Evolutionary conservation across 2,329 filamentous ascomycete genomes (phyloP), one percentile per base, ranked within the genome.

Genomic region (Truncatella angustata): DNA sequence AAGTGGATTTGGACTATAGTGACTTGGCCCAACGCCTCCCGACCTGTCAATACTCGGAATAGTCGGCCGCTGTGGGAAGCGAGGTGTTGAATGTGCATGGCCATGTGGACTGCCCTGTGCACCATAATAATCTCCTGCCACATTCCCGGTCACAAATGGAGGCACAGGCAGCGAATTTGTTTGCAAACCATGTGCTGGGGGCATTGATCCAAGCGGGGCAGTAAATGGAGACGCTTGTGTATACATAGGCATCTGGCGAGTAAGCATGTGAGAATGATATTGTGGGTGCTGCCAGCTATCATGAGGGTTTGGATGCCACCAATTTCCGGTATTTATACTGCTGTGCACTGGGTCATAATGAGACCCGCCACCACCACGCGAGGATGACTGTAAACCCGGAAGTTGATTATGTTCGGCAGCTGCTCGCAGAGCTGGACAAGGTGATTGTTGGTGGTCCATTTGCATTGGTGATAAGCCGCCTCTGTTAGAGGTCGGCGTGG

Each of bases 391-490:
- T n/a, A 57, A 34, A 4, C 55, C 50, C 4, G 57, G 53, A 24
- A 59, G 58, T 35, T 60, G 60, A 44, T 55, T 56, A 10, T 60
- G 60, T 39, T 65, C 62, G 12, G 56, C 57, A 51, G 56, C 54
- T 24, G 56, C 56, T 49, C 62, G 63, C 20, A 67, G 47, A 18
- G 63, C 65, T 30, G 66, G 66, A 46, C 66, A 68, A 16, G 58
- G 58, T 35, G 61, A 55, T 12, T 58, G 52, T 45, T 53, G 46
- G 7, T 61, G 59, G 24, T 62, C 57, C 12, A 58, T 56, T 24
- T 28, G 35, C 7, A 54, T 51, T n/a, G 57, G 37, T 24, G 54
- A 39, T n/a, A 56, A 44, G 24, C 50, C 44, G 18, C 42, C 45
- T 30, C 56, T 58, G 44, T 60, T 60, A n/a, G 45, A 49, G 32